Evolutionary conservation across 148 eudicot species (phyloP), one percentile per base, ranked within the genome.

Genomic region (Chenopodium formosanum): DNA sequence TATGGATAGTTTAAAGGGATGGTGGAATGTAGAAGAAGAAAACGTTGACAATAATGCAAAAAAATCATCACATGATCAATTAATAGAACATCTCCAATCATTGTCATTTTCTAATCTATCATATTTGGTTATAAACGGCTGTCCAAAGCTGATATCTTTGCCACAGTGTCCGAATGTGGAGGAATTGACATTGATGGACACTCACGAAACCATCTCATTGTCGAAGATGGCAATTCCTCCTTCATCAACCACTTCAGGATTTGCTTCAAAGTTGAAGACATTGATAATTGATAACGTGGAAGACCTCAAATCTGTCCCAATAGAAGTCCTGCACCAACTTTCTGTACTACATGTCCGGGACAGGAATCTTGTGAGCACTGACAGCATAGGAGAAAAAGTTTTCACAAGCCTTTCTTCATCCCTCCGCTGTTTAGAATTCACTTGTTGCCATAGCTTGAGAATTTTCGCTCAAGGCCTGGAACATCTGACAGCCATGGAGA

Each of bases 1-100:
- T 16, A 71, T 87, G 81, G 2, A 0, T n/a, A 82, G 50, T 53
- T 32, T 87, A 37, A 79, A 75, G 62, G 87, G 89, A 34, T 76
- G 89, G 89, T 82, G 89, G 87, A 80, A 23, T 23, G 23, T 16
- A 52, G 40, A 0, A 19, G 65, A 27, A 40, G 75, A 37, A 37
- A 37, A 1, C 9, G 47, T 0, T 37, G 34, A 20, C 23, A n/a
- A 31, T n/a, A 58, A 47, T 44, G 14, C 13, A 17, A 31, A 27
- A 20, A 17, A 9, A 19, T 1, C 27, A 67, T 13, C 34, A 29
- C 40, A 29, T 66, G 5, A 2, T 23, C 52, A 2, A 48, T 3
- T 4, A n/a, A 17, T 23, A 31, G 60, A 58, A 22, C 76, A 11
- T 6, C 20, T n/a, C 13, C 17, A 9, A 77, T 17, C 40, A 34